Evolutionary conservation across 768 basidiomycete genomes (phyloP), one percentile per base, ranked within the genome.

Genomic region (Daedalea quercina): DNA sequence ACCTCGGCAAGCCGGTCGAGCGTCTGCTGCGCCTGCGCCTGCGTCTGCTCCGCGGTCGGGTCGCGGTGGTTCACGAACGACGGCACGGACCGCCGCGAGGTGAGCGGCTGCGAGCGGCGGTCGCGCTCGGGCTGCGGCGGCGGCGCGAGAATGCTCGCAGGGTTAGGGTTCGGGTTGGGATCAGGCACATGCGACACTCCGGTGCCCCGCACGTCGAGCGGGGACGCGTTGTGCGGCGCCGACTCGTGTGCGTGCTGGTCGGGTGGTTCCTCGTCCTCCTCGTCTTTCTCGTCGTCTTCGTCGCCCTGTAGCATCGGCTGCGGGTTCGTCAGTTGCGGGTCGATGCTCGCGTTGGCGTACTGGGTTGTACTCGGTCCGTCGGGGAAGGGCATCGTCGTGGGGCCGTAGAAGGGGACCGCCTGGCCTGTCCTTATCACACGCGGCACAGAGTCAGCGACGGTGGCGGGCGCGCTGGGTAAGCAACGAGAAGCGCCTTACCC

Each of bases 1-100:
- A 85, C 63, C 8, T 42, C 50, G 4, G 76, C 68, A 22, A 85
- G 61, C 55, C 79, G 77, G 12, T 77, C 63, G 20, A 77, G 65
- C 1, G 75, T 55, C 54, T 71, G 73, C 25, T 81, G 75, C 55
- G 1, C 53, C 47, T 34, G 46, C 12, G 24, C n/a, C 26, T 47
- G 46, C 46, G 46, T 17, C 28, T 26, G 31, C 19, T 45, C 50
- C 22, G 44, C 34, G 17, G 53, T 15, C 37, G 37, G 6, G 8
- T 40, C 37, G 15, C 19, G 13, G 37, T 40, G 19, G 37, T 15
- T 40, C 15, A 40, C 37, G 48, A 34, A 54, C 50, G 22, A 54
- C 31, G 19, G 37, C 33, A 42, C 42, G 22, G 19, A 22, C 22
- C 20, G 53, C 42, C 42, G 49, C 53, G 26, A 54, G 42, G 23